Base-by-base conservation (phyloP, 1,284 basidiomycete species). In the Filobasidium uniguttulatum region DNA sequence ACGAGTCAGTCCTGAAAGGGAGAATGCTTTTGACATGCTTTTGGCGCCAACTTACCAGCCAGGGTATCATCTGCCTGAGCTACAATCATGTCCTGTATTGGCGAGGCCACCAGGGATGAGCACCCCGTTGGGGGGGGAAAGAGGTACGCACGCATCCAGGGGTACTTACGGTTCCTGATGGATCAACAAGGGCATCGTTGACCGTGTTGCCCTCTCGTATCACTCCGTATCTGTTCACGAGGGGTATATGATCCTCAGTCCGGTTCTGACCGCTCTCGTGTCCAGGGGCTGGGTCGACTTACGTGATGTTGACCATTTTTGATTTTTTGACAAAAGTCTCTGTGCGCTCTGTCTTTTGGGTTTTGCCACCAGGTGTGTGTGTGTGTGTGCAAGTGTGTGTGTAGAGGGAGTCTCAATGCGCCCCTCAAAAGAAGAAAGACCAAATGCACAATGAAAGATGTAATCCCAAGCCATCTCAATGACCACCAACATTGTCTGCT, bases 231-330 rank as follows among this genome's bases (percentile, higher is more conserved):
- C 48, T 50, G n/a, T n/a, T n/a, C n/a, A n/a, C n/a, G n/a, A n/a
- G n/a, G n/a, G 8, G 9, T 4, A 14, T 10, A 1, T 5, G 7
- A 36, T 7, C 4, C 14, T 15, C 25, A 20, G 7, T 19, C 19
- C 15, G 19, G 40, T 17, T 23, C 15, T 25, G 22, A 15, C 17
- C 15, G 14, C 9, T 31, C 34, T n/a, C 7, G 0, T 23, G 30
- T 25, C 2, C 14, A 41, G 8, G 31, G 6, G 3, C n/a, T 20
- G 15, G 10, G 10, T 14, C 5, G 5, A 46, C 52, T 23, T 35
- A 53, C 52, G 53, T 54, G 14, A 54, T 51, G 25, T 54, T 54
- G 41, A 54, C 53, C 53, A 54, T 54, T 34, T 9, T 47, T 20
- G 1, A 25, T 19, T n/a, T n/a, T n/a, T n/a, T n/a, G n/a, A n/a